phyloP scores from a whole-genome alignment of 805 yeast species.

The Kodamaea fukazawae region DNA sequence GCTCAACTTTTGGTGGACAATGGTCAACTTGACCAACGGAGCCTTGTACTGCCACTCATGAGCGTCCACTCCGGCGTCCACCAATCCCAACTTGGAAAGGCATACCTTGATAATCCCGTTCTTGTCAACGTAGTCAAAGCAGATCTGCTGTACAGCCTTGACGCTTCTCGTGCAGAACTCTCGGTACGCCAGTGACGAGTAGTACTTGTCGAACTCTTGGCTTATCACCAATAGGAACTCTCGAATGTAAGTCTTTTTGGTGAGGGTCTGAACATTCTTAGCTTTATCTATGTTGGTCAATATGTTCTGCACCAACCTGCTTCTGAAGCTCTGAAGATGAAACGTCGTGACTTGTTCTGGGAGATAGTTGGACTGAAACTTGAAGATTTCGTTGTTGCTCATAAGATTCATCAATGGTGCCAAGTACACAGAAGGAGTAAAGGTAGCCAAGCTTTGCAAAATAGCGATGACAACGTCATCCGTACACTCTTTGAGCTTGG shows the following conservation, averaged over 20 bases:
- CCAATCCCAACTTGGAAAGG: constrained; percentile 28
- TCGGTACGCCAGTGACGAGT: constrained; percentile 20
- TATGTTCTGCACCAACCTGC: constrained; percentile 18
- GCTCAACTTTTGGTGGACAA: constrained; percentile 26
- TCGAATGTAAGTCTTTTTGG: constrained; percentile 17
- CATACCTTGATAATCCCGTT: constrained; percentile 18
- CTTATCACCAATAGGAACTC: constrained; percentile 23
- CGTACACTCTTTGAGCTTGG: constrained; percentile 18
- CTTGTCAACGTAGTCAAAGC: constrained; percentile 14
- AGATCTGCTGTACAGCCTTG: constrained; percentile 20
- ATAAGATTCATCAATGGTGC: constrained; percentile 20
- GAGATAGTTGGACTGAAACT: constrained; percentile 15
- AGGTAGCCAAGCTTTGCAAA: constrained; percentile 25
- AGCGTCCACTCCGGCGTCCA: constrained; percentile 20
- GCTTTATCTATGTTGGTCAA: constrained; percentile 19
- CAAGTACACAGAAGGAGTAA: constrained; percentile 25
- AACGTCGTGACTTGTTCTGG: constrained; percentile 18
- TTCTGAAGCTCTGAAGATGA: constrained; percentile 19
- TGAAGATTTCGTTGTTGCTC: constrained; percentile 17
- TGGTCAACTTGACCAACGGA: constrained; percentile 21
- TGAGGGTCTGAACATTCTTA: constrained; percentile 8
- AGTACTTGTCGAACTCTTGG: constrained; percentile 27
- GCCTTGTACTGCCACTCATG: constrained; percentile 23
- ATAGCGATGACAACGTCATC: constrained; percentile 23
- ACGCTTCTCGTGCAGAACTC: constrained; percentile 31